A percentile compares a stretch with the other conserved stretches of the same genome.
Conservation (phyloP, 805 yeast species). For the Candida cerambycidarum region DNA sequence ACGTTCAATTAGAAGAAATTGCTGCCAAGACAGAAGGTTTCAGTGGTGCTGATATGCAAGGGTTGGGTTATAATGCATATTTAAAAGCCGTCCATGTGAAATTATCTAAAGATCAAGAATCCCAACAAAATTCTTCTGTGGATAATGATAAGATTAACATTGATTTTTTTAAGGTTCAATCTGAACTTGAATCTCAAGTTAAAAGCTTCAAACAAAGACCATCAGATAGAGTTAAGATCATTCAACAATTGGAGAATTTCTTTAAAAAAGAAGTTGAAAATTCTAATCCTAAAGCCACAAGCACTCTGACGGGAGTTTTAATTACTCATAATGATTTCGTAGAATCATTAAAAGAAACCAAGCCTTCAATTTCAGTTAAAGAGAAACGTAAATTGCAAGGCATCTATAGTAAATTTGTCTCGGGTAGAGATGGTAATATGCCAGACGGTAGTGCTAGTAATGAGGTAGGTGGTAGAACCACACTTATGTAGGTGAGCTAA, state of each 20-base stretch:
- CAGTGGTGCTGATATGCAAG: constrained; percentile 95
- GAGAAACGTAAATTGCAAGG: constrained; percentile 62
- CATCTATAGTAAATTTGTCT: constrained; percentile 71
- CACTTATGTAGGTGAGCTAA: constrained; percentile 57
- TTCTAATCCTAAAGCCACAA: constrained; percentile 5
- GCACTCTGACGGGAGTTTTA: constrained; percentile 28
- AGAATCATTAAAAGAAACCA: constrained; percentile 70
- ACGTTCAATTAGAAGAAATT: constrained; percentile 52
- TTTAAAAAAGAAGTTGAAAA: constrained; percentile 13
- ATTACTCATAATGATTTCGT: constrained; percentile 57
- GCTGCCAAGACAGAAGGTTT: constrained; percentile 70
- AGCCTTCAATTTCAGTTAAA: constrained; percentile 79
- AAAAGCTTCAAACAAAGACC: constrained; percentile 30
- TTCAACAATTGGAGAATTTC: constrained; percentile 44
- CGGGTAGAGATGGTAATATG: constrained; percentile 82
- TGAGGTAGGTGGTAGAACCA: constrained; percentile 82
- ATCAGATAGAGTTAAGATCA: constrained; percentile 39
- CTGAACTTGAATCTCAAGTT: constrained; percentile 22
- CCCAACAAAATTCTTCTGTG: constrained; percentile 16
- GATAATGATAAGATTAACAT: constrained; percentile 16
- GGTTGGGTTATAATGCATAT: constrained; percentile 87
- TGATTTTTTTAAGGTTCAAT: constrained; percentile 47
- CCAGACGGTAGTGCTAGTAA: constrained; percentile 80
- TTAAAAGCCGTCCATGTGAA: constrained; percentile 78
- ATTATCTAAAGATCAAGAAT: constrained; percentile 46